A percentile compares a stretch with the other conserved stretches of the same genome.
Evolutionary conservation across 495 filamentous ascomycete genomes (phyloP).

Genomic region (Penicillium samsonianum): DNA sequence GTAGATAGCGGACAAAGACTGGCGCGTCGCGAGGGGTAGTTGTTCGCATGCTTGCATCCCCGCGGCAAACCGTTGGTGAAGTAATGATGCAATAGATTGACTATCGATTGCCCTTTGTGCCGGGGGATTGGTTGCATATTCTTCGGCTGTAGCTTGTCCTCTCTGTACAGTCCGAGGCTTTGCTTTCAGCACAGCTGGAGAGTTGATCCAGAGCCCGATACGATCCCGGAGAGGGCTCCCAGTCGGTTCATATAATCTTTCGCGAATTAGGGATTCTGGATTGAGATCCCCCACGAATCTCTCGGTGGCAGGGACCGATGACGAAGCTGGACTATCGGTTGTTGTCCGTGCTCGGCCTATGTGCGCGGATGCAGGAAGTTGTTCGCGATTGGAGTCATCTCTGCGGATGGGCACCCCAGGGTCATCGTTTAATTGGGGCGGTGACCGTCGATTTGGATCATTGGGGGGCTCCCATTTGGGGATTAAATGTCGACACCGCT

Average conservation of each 20-base stretch:
- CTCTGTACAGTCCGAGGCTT: constrained; percentile 2
- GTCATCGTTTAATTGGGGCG: constrained; percentile 6
- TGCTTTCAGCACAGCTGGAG: constrained; percentile 22
- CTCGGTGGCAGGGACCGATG: constrained; percentile 27
- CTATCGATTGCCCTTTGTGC: constrained; percentile 17
- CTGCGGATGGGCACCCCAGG: neutral
- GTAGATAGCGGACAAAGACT: constrained; percentile 33
- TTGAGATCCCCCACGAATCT: constrained; percentile 53
- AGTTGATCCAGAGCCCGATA: constrained; percentile 48
- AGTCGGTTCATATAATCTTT: constrained; percentile 32
- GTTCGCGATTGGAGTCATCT: neutral
- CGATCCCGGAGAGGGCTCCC: constrained; percentile 39
- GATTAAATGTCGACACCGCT: constrained; percentile 38
- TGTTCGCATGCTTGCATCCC: constrained; percentile 33
- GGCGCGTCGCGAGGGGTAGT: constrained; percentile 30
- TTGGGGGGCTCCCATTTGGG: constrained; percentile 20
- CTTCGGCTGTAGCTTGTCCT: constrained; percentile 5
- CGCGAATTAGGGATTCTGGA: constrained; percentile 49
- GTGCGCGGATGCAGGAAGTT: neutral
- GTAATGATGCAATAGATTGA: constrained; percentile 25
- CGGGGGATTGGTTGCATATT: constrained; percentile 2
- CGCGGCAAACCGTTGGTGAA: constrained; percentile 32
- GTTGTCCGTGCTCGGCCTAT: constrained; percentile 7
- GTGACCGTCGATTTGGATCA: neutral
- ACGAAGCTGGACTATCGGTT: constrained; percentile 13